Evolutionary conservation across 1,284 basidiomycete genomes (phyloP), one percentile per base, ranked within the genome.

Genomic region (Moesziomyces sp.): DNA sequence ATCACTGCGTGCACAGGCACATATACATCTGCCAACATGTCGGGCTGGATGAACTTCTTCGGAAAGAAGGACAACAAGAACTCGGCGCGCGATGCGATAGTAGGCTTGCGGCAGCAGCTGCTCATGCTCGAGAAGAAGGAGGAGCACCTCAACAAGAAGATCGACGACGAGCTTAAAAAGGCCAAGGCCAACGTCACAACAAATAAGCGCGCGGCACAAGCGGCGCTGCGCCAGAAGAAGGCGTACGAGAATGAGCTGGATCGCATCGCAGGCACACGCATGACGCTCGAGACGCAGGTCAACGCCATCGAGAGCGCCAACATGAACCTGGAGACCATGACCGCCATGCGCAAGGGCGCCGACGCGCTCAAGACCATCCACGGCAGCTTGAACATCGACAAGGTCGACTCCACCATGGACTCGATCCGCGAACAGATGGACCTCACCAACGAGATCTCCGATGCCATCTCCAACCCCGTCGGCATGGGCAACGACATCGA

Each of bases 61-160:
- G 83, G 83, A 46, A 80, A 81, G 63, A 77, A 79, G 61, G 76
- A 82, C 43, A 82, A 81, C 71, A 76, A 81, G 55, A 77, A 79
- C 55, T 69, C 79, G 48, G 85, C 86, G 8, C 76, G 85, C 40
- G 85, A 86, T 57, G 85, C 86, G 55, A 86, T 86, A 72, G 84
- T 86, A 26, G 85, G 86, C 30, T 74, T 86, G 52, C 77, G 77
- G 69, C 83, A 73, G 48, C 85, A 86, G 80, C 78, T 86, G 52
- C 90, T 95, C 85, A 92, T 97, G 90, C 91, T 99, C 77, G 94
- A 98, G 89, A 99, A 98, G 93, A 97, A 97, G 88, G 97, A 99
- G 87, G 95, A 98, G 86, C 88, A 93, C 86, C 87, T 98, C 74
- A 91, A 92, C 88, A 94, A 93, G 89, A 95, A 97, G 90, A 94